phyloP scores from a whole-genome alignment of 1,139 yeast species.

The Hanseniaspora uvarum region DNA sequence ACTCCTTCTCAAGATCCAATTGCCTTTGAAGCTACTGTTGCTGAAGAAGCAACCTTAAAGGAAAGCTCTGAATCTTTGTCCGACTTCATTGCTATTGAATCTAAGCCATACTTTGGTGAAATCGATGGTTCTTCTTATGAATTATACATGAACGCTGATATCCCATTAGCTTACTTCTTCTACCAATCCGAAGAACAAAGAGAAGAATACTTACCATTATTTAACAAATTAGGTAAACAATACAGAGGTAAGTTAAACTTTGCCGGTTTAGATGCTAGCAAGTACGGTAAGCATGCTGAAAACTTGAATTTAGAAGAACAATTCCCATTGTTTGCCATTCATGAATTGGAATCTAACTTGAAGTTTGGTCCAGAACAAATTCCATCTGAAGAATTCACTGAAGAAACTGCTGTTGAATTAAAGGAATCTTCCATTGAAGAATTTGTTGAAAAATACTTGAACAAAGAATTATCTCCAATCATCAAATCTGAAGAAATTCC shows the following conservation, averaged over 20 bases:
- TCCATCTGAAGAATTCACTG: constrained; percentile 30
- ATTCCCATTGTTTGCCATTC: constrained; percentile 87
- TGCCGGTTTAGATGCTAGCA: constrained; percentile 75
- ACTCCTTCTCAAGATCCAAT: constrained; percentile 21
- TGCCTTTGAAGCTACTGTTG: constrained; percentile 24
- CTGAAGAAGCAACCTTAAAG: constrained; percentile 31
- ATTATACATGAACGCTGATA: constrained; percentile 56
- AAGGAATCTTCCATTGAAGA: constrained; percentile 40
- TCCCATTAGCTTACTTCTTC: constrained; percentile 84
- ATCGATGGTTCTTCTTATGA: constrained; percentile 73
- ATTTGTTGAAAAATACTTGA: constrained; percentile 54
- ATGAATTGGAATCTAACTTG: constrained; percentile 54
- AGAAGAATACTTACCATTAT: constrained; percentile 41
- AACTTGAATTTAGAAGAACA: constrained; percentile 74
- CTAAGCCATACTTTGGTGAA: constrained; percentile 85
- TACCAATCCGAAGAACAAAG: constrained; percentile 62
- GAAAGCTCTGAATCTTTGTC: constrained; percentile 34
- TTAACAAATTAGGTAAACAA: constrained; percentile 58
- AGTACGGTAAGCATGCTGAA: constrained; percentile 82
- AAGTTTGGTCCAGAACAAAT: constrained; percentile 62
- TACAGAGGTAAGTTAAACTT: constrained; percentile 75
- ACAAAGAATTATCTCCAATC: constrained; percentile 59
- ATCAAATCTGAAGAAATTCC: constrained; percentile 85
- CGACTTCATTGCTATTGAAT: constrained; percentile 55
- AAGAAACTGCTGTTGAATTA: constrained; percentile 24